Base-by-base conservation (phyloP, 805 yeast species). In the Candida nemodendra region DNA sequence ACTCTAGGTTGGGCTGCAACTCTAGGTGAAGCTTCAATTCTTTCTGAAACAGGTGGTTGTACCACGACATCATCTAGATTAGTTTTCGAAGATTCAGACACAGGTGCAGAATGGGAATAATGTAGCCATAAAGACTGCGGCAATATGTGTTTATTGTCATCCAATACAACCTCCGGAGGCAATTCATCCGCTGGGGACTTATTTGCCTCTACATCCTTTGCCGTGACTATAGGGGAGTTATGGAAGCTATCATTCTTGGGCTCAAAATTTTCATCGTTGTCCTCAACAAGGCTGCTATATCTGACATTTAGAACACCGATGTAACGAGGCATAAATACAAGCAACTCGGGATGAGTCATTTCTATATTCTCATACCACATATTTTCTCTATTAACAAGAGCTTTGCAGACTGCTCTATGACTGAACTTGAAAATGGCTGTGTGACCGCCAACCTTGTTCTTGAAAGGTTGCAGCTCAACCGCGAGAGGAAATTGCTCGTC, bases 381-480 rank as follows among this genome's bases (percentile, higher is more conserved):
- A 62, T 93, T 87, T 56, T 93, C 99, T 40, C 96, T 72, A 53
- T 86, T 88, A 43, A 89, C 87, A 43, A 95, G 68, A 1, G 93
- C 93, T 61, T 93, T 93, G 62, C 98, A 93, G 13, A 93, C 96
- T 0, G 97, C 98, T 41, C 86, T 71, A 50, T 81, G 85, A 4
- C 95, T 84, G 57, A 93, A 93, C 47, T 91, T 76, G 66, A 91
- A 93, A 24, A 93, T 89, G 1, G 97, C 97, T 0, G 97, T 91
- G 59, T 93, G 99, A 0, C 99, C 99, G 6, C 99, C 99, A 16
- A 93, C 98, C 56, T 86, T 89, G 57, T 93, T 89, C 39, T 82
- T 81, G 64, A 90, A 91, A 2, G 98, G 98, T 37, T 86, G 78
- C 41, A 91, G 65, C 58, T 91, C 97, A 1, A 90, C 96, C 1